These are phyloP conservation scores for Gynostemma pentaphyllum DNA, from an alignment of 306 rosid genomes.

Conservation along the genomic window DNA sequence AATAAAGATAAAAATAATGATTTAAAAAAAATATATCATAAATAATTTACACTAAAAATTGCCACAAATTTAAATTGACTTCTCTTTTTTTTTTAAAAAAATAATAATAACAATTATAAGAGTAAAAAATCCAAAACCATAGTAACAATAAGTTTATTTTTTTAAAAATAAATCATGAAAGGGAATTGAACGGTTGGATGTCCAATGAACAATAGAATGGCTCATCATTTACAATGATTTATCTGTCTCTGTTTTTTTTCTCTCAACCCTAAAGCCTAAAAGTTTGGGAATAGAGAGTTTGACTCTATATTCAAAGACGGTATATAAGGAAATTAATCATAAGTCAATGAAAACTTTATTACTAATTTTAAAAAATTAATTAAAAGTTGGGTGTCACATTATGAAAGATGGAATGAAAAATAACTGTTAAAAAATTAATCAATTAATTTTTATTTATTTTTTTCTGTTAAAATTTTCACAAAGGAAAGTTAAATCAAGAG, in stretches of 20 bases:
- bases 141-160: neutral
- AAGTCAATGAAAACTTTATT: neutral
- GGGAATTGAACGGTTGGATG: neutral
- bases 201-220: neutral
- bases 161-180: neutral
- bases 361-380: neutral
- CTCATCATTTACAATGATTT: constrained; percentile 3
- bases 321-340: neutral
- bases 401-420: neutral
- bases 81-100: too few species aligned
- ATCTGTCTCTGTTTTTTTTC: too few species aligned
- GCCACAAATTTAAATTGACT: too few species aligned
- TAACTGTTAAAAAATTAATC: neutral
- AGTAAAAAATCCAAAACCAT: neutral
- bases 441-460: too few species aligned
- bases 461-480: too few species aligned
- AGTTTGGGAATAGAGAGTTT: too few species aligned
- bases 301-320: too few species aligned
- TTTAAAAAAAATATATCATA: too few species aligned
- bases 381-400: neutral
- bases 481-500: too few species aligned
- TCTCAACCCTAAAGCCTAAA: too few species aligned
- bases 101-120: neutral
- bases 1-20: too few species aligned
- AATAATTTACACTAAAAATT: too few species aligned